Evolutionary conservation across 495 filamentous ascomycete species (phyloP), one percentile per base, ranked within the genome.

Genomic region (Cenococcum geophilum): DNA sequence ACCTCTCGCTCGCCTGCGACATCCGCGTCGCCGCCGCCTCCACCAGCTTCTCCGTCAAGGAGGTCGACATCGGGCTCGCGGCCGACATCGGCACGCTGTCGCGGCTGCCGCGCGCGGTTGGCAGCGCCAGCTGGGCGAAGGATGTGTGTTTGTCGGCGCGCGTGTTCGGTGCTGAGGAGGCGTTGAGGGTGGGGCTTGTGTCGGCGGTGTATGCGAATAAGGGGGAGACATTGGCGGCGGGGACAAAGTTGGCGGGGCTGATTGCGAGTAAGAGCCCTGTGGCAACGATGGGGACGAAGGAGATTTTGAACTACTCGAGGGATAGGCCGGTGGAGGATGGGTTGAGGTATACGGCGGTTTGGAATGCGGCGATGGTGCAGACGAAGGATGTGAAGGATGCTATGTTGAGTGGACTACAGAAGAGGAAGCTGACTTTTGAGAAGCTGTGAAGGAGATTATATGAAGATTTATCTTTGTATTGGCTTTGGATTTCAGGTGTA

Each of bases 11-110:
- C 45, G 85, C 87, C 54, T 82, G 86, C 51, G 93, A 97, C 69
- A 80, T 98, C 55, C 84, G 93, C 12, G 75, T 97, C 59, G 88
- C 83, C 66, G 77, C 84, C 0, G 68, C 74, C 14, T 79, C 85
- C 52, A 78, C 84, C 1, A 77, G 76, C 23, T 89, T 97, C 65
- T 77, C 84, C 0, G 90, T 97, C 22, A 96, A 96, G 70, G 95
- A 97, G 76, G 90, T 96, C 14, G 93, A 97, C 70, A 95, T 97
- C 37, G 93, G 93, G 0, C 73, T 98, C 27, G 93, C 93, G 12
- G 93, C 93, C 16, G 93, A 98, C 73, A 85, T 97, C 51, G 93
- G 93, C 16, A 96, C 91, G 1, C 75, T 98, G 42, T 83, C 80
- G 21, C 86, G 93, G 1, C 76, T 98, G 45, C 93, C 93, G 34